Conservation (phyloP, 768 basidiomycete genomes). For the Sporobolomyces phaffii region DNA sequence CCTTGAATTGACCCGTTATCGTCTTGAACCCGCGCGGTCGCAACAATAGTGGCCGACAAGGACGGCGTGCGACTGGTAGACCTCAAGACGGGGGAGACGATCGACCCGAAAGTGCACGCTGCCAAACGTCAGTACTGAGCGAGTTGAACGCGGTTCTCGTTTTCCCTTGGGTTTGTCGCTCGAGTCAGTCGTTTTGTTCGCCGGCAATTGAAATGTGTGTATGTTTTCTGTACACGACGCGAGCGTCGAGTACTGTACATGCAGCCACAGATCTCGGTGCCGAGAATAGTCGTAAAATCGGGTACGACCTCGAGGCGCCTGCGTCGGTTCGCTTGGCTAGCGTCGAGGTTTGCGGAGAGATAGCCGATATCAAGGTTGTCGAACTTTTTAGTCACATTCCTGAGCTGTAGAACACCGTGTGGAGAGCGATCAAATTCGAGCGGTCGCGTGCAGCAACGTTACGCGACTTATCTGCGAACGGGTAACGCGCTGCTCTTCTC, state of each 20-base stretch:
- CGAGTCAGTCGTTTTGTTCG: too few relatives aligned
- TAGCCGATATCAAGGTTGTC: background rate
- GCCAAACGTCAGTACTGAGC: conserved; percentile 7
- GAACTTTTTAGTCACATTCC: background rate
- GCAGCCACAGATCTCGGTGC: too few relatives aligned
- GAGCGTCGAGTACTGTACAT: background rate
- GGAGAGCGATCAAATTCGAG: too few relatives aligned
- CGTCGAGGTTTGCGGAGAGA: background rate
- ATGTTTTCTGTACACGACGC: too few relatives aligned
- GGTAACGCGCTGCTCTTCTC: too few relatives aligned
- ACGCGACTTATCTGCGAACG: too few relatives aligned
- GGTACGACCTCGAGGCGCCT: background rate
- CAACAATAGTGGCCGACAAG: conserved; percentile 32
- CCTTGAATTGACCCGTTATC: background rate
- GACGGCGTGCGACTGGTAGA: conserved; percentile 35
- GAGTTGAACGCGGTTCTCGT: background rate
- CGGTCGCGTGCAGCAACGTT: too few relatives aligned
- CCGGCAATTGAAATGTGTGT: too few relatives aligned
- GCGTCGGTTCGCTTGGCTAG: background rate
- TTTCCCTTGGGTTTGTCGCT: too few relatives aligned
- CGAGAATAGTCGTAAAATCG: too few relatives aligned
- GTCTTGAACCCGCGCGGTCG: background rate
- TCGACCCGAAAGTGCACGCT: background rate
- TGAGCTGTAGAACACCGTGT: background rate
- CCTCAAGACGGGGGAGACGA: conserved; percentile 26